Evolutionary conservation across 306 rosid genomes (phyloP).

Genomic region (Rubus idaeus): DNA sequence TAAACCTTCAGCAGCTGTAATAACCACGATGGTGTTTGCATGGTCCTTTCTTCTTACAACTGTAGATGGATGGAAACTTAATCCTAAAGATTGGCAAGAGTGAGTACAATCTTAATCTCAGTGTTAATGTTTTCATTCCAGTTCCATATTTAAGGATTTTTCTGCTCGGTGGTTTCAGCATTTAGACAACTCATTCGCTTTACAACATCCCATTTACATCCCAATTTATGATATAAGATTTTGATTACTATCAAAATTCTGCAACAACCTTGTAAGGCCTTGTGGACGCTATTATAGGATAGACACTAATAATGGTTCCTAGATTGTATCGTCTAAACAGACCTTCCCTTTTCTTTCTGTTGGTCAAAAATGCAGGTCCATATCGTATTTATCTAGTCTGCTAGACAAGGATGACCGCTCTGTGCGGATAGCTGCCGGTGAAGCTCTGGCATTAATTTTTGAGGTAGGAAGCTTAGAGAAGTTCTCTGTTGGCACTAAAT

Average conservation of each 20-base stretch:
- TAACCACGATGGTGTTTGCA: slow-evolving; percentile 67
- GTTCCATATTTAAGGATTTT: not conserved
- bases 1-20: slow-evolving; percentile 64
- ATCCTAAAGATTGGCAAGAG: slow-evolving; percentile 83
- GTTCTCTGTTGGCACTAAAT: slow-evolving; percentile 45
- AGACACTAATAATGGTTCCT: not conserved
- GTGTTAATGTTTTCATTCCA: not conserved
- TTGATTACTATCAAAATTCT: not conserved
- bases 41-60: slow-evolving; percentile 97
- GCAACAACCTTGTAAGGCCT: not conserved
- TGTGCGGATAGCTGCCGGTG: slow-evolving; percentile 91
- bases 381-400: slow-evolving; percentile 70
- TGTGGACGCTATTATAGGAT: not conserved
- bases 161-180: too few relatives aligned
- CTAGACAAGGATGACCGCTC: slow-evolving; percentile 91
- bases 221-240: not conserved
- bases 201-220: not conserved
- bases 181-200: not conserved
- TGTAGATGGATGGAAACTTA: slow-evolving; percentile 53
- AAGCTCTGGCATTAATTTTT: slow-evolving; percentile 86
- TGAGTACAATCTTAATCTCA: slow-evolving; percentile 34
- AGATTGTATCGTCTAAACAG: not conserved
- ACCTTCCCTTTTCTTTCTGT: not conserved
- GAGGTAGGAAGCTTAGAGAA: slow-evolving; percentile 71
- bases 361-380: slow-evolving; percentile 54